These are phyloP conservation scores for Scutellaria barbata DNA, from an alignment of 257 asterid genomes.

Conservation along the genomic window DNA sequence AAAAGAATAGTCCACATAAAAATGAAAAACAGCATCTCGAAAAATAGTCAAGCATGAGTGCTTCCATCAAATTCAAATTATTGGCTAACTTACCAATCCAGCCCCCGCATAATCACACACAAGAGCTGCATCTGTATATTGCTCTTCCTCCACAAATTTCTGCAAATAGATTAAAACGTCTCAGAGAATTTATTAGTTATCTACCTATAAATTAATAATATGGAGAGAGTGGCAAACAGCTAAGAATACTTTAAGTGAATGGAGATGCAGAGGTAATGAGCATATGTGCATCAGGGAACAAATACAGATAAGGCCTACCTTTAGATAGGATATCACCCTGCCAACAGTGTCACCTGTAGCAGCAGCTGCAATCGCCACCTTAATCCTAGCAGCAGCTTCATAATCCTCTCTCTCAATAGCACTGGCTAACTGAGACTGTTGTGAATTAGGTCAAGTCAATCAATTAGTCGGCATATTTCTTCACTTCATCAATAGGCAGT, in stretches of 20 bases:
- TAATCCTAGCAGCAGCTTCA: conserved; percentile 86
- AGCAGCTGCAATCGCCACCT: conserved; percentile 97
- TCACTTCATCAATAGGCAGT: conserved; percentile 13
- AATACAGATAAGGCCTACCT: conserved; percentile 50
- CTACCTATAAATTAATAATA: conserved; percentile 22
- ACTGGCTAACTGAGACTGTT: conserved; percentile 69
- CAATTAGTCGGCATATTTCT: conserved; percentile 2
- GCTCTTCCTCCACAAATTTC: conserved; percentile 85
- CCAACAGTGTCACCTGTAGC: conserved; percentile 84
- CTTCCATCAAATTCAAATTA: conserved; percentile 28
- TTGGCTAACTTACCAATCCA: conserved; percentile 79
- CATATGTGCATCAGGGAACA: conserved; percentile 1
- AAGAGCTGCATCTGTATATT: conserved; percentile 82
- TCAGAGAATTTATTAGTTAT: conserved; percentile 19
- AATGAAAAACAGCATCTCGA: conserved; percentile 17
- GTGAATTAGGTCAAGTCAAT: conserved; percentile 32
- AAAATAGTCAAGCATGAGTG: conserved; percentile 19
- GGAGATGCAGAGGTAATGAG: conserved; percentile 22
- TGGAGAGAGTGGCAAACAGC: background rate
- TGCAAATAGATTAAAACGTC: conserved; percentile 48
- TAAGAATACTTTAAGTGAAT: background rate
- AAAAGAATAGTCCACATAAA: background rate
- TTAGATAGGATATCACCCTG: conserved; percentile 75
- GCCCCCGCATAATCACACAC: conserved; percentile 88
- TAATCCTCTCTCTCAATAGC: conserved; percentile 84